Base-by-base conservation (phyloP, 306 rosid genomes). In the Medicago arabica region DNA sequence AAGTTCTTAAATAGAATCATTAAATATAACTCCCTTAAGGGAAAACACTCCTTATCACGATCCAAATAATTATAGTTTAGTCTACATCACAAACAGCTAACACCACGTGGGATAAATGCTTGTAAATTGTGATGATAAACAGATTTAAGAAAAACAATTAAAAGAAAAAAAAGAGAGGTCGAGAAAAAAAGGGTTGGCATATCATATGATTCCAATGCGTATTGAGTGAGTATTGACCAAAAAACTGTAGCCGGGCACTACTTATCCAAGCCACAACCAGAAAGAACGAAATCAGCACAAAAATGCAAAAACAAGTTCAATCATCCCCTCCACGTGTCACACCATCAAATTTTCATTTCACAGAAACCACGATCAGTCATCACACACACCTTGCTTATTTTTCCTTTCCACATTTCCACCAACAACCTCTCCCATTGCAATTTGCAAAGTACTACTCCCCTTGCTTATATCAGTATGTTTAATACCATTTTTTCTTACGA, bases 271-370 rank as follows among this genome's bases (percentile, higher is more conserved):
- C 81, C 75, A 51, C 49, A 63, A 15, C 54, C 77, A 75, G 64
- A 68, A 69, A 38, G 40, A 5, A 50, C 15, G 1, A 12, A 54
- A 17, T 60, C 21, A 67, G 65, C 39, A 69, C 62, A 68, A 80
- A 63, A 59, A 38, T 39, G 66, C 70, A 49, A 61, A 60, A 71
- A 34, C 49, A 3, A 67, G 16, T 67, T 57, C 66, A 36, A 40
- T 21, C 58, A 60, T 16, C 51, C 51, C 55, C 4, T 38, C 72
- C 80, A 87, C 91, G 89, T 87, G 93, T 70, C 84, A 63, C 21
- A 10, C 18, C 83, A 71, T 76, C 84, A 41, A 62, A 81, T 76
- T 67, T 79, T 76, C 62, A 8, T 1, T 5, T 6, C n/a, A 18
- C 69, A 36, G 61, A 10, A 77, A 4, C 65, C 17, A 78, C 66